A percentile compares a stretch with the other conserved stretches of the same genome.
phyloP scores from a whole-genome alignment of 2,329 filamentous ascomycete species.

The Ceratocystis colombiana region DNA sequence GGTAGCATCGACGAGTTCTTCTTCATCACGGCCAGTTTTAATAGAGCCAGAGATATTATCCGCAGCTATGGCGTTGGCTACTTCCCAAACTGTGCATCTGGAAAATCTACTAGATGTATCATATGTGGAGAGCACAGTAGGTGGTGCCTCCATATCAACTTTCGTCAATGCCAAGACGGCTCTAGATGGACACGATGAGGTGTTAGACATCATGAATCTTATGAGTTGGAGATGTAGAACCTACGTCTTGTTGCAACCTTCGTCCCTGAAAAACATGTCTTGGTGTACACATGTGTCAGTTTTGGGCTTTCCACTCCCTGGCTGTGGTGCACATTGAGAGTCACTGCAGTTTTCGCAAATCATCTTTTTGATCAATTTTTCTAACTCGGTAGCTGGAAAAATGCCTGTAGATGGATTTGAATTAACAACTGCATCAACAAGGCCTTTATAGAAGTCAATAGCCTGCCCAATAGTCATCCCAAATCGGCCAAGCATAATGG shows the following conservation, averaged over 20 bases:
- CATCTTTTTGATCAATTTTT: no score
- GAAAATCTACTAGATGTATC: conserved; percentile 15
- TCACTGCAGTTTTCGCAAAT: no score
- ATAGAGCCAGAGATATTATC: conserved; percentile 31
- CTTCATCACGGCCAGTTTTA: conserved; percentile 28
- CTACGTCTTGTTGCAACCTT: background rate
- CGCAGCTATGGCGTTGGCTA: conserved; percentile 31
- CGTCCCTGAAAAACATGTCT: background rate
- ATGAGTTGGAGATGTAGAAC: background rate
- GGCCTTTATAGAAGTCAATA: background rate
- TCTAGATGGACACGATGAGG: background rate
- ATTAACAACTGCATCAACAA: background rate
- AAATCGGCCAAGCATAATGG: background rate
- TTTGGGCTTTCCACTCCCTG: no score
- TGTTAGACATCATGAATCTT: background rate
- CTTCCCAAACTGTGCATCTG: conserved; percentile 30
- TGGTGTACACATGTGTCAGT: background rate
- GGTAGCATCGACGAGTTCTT: conserved; percentile 30
- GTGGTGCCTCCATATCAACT: conserved; percentile 20
- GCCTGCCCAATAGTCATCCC: background rate
- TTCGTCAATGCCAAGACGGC: background rate
- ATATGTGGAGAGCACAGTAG: conserved; percentile 12
- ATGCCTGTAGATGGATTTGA: background rate
- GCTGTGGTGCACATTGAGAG: no score
- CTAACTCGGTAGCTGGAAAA: background rate